Percentiles rank a stretch among this genome's conserved stretches.
Conservation (phyloP, 106 monocot genomes). For the Dendrobium chrysotoxum region DNA sequence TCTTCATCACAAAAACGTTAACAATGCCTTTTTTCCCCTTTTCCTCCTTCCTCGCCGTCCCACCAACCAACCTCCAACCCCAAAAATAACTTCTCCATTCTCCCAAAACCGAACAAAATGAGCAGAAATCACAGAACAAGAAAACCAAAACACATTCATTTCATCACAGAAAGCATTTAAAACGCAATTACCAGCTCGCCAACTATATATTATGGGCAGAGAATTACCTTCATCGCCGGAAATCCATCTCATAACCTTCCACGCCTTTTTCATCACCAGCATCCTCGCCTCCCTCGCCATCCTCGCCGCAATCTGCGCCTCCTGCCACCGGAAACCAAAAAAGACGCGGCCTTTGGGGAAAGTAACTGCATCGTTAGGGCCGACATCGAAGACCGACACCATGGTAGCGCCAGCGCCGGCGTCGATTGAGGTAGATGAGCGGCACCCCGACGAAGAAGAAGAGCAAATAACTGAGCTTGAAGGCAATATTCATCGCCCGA, state of each 20-base stretch:
- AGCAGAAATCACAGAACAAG: too few species aligned
- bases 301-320: background rate
- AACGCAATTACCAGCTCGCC: background rate
- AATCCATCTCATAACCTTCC: background rate
- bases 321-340: background rate
- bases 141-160: too few species aligned
- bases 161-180: too few species aligned
- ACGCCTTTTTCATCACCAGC: background rate
- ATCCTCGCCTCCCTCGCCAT: conserved; percentile 1
- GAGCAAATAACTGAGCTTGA: background rate
- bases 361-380: too few species aligned
- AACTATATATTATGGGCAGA: background rate
- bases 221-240: background rate
- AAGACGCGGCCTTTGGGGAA: background rate
- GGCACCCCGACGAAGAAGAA: background rate
- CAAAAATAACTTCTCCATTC: background rate
- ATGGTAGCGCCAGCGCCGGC: background rate
- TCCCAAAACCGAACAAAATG: background rate
- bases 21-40: background rate
- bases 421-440: background rate
- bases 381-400: background rate
- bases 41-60: background rate
- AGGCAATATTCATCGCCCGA: background rate
- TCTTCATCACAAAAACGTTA: background rate
- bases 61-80: background rate